These are phyloP conservation scores for Emergomyces orientalis DNA, from an alignment of 2,329 filamentous ascomycete genomes.

Conservation along the genomic window DNA sequence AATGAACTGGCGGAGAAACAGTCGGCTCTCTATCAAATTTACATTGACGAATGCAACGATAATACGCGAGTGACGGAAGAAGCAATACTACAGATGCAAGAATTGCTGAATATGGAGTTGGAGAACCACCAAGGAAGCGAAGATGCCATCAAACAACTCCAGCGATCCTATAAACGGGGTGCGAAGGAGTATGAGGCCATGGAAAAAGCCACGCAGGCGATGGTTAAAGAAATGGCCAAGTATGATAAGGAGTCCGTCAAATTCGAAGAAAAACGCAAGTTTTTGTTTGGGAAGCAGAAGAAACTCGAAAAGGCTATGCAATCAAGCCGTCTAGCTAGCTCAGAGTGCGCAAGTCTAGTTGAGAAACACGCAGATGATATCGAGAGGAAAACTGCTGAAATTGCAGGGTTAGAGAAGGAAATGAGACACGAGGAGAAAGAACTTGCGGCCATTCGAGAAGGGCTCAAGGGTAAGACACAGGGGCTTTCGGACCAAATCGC, in stretches of 20 bases:
- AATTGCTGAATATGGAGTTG: slow-evolving; percentile 73
- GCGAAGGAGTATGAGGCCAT: slow-evolving; percentile 72
- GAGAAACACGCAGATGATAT: slow-evolving; percentile 72
- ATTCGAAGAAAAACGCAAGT: slow-evolving; percentile 95
- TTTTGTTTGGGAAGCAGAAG: slow-evolving; percentile 79
- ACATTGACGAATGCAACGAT: slow-evolving; percentile 77
- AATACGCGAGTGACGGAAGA: slow-evolving; percentile 84
- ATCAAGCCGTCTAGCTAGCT: slow-evolving; percentile 62
- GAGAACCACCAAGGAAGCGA: slow-evolving; percentile 87
- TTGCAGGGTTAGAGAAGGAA: slow-evolving; percentile 63
- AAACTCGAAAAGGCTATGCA: slow-evolving; percentile 85
- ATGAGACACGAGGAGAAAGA: slow-evolving; percentile 74
- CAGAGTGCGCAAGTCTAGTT: slow-evolving; percentile 67
- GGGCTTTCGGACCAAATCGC: slow-evolving; percentile 88
- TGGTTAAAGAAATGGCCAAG: slow-evolving; percentile 80
- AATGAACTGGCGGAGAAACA: slow-evolving; percentile 88
- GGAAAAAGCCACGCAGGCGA: slow-evolving; percentile 68
- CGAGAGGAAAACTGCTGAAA: slow-evolving; percentile 63
- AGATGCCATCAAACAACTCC: slow-evolving; percentile 78
- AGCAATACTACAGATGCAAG: slow-evolving; percentile 81
- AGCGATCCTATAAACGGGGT: slow-evolving; percentile 75
- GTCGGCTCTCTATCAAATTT: slow-evolving; percentile 85
- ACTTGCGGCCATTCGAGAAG: slow-evolving; percentile 71
- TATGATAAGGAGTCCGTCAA: slow-evolving; percentile 97
- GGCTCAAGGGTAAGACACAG: slow-evolving; percentile 90